Base-by-base conservation (phyloP, 257 asterid species). In the Nicotiana knightiana region DNA sequence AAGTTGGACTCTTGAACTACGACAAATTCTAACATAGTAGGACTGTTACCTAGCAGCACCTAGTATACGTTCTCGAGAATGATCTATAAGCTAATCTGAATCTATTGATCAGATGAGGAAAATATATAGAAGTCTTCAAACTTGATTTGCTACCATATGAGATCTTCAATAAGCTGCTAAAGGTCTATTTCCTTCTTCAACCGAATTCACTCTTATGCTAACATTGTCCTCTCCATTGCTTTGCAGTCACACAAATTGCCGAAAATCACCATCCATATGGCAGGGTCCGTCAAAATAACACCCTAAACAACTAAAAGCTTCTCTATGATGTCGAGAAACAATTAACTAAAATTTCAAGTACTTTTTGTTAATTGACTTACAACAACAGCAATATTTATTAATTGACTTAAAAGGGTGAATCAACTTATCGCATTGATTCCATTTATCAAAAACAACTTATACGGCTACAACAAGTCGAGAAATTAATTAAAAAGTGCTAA, bases 381-480 rank as follows among this genome's bases (percentile, higher is more conserved):
- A 21, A 21, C 24, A 21, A 21, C 24, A 21, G 0, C 24, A 21
- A 21, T 21, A 21, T 68, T 39, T 55, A 68, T 10, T 39, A 68
- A 71, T 71, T 71, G 59, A 48, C 9, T 57, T 46, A 24, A 73
- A 24, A 6, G 1, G n/a, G 62, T 28, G 26, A 26, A 59, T 75
- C 80, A 80, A 83, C 63, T 35, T 43, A 67, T 62, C 80, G 46
- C 82, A 71, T 15, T 48, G 8, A 43, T 43, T 43, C 11, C 48
- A 71, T 46, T 21, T 21, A 70, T 21, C 2, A 5, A 71, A 70
- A 71, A 71, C 59, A 21, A 21, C 24, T 21, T 21, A 0, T 21
- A 28, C 12, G 4, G 4, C 15, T 51, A 28, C 63, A 75, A 53
- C 63, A 48, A 75, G 3, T 51, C 80, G 16, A 51, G 37, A 6